phyloP scores from a whole-genome alignment of 768 basidiomycete genomes.

The Auricularia auricula-judae region DNA sequence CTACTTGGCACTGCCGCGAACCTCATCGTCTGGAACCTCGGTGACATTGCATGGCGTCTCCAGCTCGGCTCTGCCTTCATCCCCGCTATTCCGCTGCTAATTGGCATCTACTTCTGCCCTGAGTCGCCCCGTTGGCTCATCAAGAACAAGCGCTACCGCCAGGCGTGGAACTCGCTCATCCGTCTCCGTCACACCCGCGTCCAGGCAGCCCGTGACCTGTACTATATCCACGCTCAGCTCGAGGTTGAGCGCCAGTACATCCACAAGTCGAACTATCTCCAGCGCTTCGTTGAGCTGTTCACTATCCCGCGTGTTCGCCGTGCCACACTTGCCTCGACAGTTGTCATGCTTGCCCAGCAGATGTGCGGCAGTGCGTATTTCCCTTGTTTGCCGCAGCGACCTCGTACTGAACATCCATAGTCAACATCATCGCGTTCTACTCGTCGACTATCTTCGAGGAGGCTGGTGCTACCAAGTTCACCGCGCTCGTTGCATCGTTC shows the following conservation, averaged over 20 bases:
- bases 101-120: conserved; percentile 45
- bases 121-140: conserved; percentile 39
- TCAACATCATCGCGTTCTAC: conserved; percentile 30
- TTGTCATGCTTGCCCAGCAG: conserved; percentile 25
- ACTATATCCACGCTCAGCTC: conserved; percentile 26
- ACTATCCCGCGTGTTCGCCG: conserved; percentile 26
- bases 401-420: not conserved
- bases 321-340: conserved; percentile 23
- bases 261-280: conserved; percentile 19
- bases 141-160: conserved; percentile 23
- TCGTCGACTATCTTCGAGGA: conserved; percentile 26
- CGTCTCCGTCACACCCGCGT: conserved; percentile 23
- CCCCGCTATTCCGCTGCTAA: conserved; percentile 30
- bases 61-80: conserved; percentile 27
- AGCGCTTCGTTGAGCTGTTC: conserved; percentile 25
- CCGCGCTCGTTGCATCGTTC: conserved; percentile 37
- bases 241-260: conserved; percentile 21
- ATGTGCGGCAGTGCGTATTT: conserved; percentile 18
- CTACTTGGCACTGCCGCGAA: conserved; percentile 26
- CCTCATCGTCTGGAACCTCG: conserved; percentile 18
- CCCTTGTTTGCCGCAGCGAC: not conserved
- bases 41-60: conserved; percentile 26
- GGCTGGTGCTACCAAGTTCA: conserved; percentile 16
- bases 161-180: conserved; percentile 24
- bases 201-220: conserved; percentile 29